phyloP scores from a whole-genome alignment of 2,329 filamentous ascomycete species.

The Amphichorda felina region DNA sequence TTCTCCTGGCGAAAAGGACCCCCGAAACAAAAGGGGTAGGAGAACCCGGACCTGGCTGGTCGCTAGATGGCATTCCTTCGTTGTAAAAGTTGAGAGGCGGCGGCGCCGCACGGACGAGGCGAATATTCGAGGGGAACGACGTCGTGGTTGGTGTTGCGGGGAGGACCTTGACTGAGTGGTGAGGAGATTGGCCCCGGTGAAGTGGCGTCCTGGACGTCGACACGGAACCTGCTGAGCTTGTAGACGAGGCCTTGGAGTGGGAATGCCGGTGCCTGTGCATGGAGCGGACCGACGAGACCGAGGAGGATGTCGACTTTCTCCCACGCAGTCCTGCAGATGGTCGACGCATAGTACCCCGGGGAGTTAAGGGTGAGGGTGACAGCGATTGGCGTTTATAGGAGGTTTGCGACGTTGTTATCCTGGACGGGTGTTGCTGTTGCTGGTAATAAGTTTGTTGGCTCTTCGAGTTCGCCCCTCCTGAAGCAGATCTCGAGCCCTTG shows the following conservation, averaged over 20 bases:
- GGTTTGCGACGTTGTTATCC: conserved; percentile 19
- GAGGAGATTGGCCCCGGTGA: conserved; percentile 59
- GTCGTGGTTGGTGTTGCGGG: conserved; percentile 71
- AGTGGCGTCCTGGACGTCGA: conserved; percentile 55
- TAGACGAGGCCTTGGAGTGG: conserved; percentile 90
- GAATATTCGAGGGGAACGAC: conserved; percentile 74
- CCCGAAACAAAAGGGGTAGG: conserved; percentile 49
- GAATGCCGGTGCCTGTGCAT: conserved; percentile 76
- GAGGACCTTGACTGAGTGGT: conserved; percentile 89
- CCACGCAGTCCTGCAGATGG: conserved; percentile 76
- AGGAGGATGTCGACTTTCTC: conserved; percentile 91
- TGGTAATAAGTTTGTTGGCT: conserved; percentile 12
- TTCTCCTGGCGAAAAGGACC: conserved; percentile 70
- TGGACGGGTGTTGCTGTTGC: conserved; percentile 9
- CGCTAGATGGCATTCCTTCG: conserved; percentile 38
- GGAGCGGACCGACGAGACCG: conserved; percentile 82
- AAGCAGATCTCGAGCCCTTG: neutral
- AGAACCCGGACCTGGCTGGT: conserved; percentile 33
- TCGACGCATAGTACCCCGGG: conserved; percentile 73
- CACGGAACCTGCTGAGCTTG: conserved; percentile 68
- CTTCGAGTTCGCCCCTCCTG: neutral
- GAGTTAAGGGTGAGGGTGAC: conserved; percentile 79
- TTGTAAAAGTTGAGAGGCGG: conserved; percentile 42
- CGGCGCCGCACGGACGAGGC: conserved; percentile 56
- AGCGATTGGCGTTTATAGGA: conserved; percentile 65